These are phyloP conservation scores for Knoxdaviesia proteae DNA, from an alignment of 2,329 filamentous ascomycete species.

Conservation along the genomic window DNA sequence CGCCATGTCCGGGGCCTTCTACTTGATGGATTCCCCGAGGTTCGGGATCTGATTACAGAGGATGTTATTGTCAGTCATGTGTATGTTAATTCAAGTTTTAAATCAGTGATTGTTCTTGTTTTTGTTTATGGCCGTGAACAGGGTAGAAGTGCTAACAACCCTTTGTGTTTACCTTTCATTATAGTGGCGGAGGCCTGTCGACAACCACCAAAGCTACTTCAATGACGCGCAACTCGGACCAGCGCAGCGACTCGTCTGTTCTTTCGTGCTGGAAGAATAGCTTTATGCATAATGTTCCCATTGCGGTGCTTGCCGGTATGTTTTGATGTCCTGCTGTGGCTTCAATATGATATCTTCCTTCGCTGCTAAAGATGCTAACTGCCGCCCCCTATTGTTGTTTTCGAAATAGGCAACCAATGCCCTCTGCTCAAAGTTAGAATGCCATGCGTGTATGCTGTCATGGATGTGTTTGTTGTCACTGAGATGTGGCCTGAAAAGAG, in stretches of 20 bases:
- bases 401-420: slow-evolving; percentile 28
- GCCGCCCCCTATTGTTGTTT: not conserved
- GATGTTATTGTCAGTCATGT: slow-evolving; percentile 43
- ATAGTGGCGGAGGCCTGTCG: slow-evolving; percentile 2
- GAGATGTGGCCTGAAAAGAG: slow-evolving; percentile 45
- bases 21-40: slow-evolving; percentile 30
- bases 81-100: slow-evolving; percentile 17
- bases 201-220: not conserved
- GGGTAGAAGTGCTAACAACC: slow-evolving; percentile 3
- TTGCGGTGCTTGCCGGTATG: not conserved
- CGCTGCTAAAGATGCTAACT: too few relatives aligned
- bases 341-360: too few relatives aligned
- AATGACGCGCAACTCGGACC: not conserved
- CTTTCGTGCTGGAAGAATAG: not conserved
- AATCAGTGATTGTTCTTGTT: too few relatives aligned
- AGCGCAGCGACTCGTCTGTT: not conserved
- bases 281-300: not conserved
- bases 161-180: not conserved
- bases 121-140: not conserved
- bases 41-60: slow-evolving; percentile 34
- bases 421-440: slow-evolving; percentile 23
- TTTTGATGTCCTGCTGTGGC: not conserved
- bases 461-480: slow-evolving; percentile 49
- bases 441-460: slow-evolving; percentile 39
- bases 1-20: slow-evolving; percentile 34